Conservation (phyloP, 2,329 filamentous ascomycete genomes). For the Colletotrichum magnum region DNA sequence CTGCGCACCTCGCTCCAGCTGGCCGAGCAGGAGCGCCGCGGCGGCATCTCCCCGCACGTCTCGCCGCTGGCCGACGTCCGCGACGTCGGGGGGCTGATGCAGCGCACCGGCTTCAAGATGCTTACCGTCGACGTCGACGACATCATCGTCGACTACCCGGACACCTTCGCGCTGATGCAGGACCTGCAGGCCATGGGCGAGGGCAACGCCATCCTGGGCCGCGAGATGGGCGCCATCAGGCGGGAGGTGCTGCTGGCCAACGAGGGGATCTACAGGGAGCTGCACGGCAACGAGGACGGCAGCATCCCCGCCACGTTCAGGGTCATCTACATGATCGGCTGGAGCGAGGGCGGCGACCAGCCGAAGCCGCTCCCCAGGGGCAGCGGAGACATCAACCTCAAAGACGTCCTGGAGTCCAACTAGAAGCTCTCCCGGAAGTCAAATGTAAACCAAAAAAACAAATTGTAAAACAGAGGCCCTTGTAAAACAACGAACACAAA, state of each 20-base stretch:
- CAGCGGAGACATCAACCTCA: conserved; percentile 88
- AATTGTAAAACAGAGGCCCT: conserved; percentile 6
- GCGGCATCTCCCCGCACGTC: conserved; percentile 92
- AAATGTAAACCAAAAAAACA: not conserved
- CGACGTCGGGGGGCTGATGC: conserved; percentile 89
- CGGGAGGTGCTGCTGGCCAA: conserved; percentile 89
- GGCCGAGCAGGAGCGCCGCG: conserved; percentile 89
- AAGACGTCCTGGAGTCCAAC: conserved; percentile 77
- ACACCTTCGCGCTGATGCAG: conserved; percentile 90
- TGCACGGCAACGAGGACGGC: conserved; percentile 87
- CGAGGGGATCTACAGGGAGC: conserved; percentile 87
- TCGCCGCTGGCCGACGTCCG: conserved; percentile 93
- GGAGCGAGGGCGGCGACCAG: conserved; percentile 88
- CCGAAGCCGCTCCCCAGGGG: conserved; percentile 85
- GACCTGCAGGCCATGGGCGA: conserved; percentile 98
- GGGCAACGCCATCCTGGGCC: conserved; percentile 87
- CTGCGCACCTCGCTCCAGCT: conserved; percentile 93
- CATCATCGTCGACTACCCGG: conserved; percentile 94
- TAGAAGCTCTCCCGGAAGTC: conserved; percentile 42
- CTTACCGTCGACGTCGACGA: conserved; percentile 98
- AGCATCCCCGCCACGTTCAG: conserved; percentile 91
- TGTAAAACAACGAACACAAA: conserved; percentile 31
- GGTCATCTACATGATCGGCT: conserved; percentile 98
- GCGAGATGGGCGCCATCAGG: conserved; percentile 83
- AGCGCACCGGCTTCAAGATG: conserved; percentile 92